These are phyloP conservation scores for Neurospora cerealis DNA, from an alignment of 495 filamentous ascomycete genomes.

Conservation along the genomic window DNA sequence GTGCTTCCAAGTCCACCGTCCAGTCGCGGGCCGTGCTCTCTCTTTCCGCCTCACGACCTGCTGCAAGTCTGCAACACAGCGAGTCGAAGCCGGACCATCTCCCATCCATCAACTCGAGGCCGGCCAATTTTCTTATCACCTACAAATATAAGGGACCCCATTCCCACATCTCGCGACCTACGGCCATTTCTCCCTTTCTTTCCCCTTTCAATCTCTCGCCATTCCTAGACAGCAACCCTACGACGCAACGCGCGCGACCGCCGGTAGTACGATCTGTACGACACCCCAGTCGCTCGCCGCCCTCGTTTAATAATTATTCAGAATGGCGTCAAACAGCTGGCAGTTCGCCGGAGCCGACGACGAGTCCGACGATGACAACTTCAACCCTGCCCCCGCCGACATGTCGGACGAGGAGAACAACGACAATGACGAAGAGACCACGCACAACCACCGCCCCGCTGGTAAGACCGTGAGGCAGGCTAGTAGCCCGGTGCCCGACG, in stretches of 20 bases:
- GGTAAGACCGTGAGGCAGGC: constrained; percentile 5
- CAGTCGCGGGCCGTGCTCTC: neutral
- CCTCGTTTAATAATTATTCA: neutral
- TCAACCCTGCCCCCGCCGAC: constrained; percentile 62
- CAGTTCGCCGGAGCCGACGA: constrained; percentile 38
- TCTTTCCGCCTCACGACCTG: neutral
- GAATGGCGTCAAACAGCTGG: constrained; percentile 20
- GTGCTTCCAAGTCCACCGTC: neutral
- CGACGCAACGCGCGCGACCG: neutral
- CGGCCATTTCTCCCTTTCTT: neutral
- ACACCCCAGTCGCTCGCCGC: neutral
- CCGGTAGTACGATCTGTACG: neutral
- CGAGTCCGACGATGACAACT: constrained; percentile 66
- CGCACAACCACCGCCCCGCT: neutral
- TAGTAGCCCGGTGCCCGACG: constrained; percentile 15
- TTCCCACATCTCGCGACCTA: neutral
- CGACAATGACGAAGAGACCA: constrained; percentile 3
- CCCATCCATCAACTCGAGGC: neutral
- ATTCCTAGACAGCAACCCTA: neutral
- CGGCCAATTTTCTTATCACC: neutral
- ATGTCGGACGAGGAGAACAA: constrained; percentile 54
- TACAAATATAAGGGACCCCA: neutral
- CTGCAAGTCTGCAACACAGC: neutral
- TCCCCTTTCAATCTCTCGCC: neutral
- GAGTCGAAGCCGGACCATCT: neutral